These are phyloP conservation scores for Pestalotiopsis sp. DNA, from an alignment of 2,329 filamentous ascomycete species.

Conservation along the genomic window DNA sequence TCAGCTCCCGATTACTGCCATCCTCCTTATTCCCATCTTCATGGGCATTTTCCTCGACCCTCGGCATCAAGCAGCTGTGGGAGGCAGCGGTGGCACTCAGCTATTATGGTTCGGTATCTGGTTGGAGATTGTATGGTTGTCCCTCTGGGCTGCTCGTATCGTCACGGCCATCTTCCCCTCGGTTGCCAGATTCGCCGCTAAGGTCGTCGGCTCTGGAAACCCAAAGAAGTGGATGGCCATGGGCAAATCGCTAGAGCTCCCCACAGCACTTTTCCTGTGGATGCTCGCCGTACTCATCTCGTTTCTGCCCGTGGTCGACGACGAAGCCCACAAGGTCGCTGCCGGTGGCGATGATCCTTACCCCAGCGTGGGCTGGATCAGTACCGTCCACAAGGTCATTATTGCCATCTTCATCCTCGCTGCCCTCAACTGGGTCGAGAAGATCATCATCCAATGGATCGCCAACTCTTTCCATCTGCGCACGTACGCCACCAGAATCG, in stretches of 20 bases:
- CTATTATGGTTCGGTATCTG: slow-evolving; percentile 94
- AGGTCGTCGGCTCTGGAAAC: slow-evolving; percentile 78
- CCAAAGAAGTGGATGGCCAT: slow-evolving; percentile 93
- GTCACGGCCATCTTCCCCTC: slow-evolving; percentile 53
- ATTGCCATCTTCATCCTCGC: slow-evolving; percentile 81
- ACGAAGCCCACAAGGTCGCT: slow-evolving; percentile 43
- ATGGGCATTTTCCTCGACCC: slow-evolving; percentile 62
- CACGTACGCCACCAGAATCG: slow-evolving; percentile 89
- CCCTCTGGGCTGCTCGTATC: slow-evolving; percentile 76
- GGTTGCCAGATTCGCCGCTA: slow-evolving; percentile 58
- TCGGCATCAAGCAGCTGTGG: slow-evolving; percentile 50
- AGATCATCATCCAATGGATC: slow-evolving; percentile 93
- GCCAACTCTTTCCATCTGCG: slow-evolving; percentile 90
- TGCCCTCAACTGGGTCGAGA: slow-evolving; percentile 83
- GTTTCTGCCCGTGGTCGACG: slow-evolving; percentile 79
- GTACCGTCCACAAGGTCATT: slow-evolving; percentile 81
- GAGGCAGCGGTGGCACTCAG: slow-evolving; percentile 72
- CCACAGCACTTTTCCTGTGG: slow-evolving; percentile 89
- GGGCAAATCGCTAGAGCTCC: slow-evolving; percentile 82
- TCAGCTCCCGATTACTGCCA: slow-evolving; percentile 64
- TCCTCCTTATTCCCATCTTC: slow-evolving; percentile 70
- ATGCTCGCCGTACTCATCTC: slow-evolving; percentile 84
- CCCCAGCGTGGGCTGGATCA: slow-evolving; percentile 68
- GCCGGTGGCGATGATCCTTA: slow-evolving; percentile 47
- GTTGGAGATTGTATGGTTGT: slow-evolving; percentile 92